Conservation (phyloP, 208 protist genomes). For the Tritrichomonas foetus region DNA sequence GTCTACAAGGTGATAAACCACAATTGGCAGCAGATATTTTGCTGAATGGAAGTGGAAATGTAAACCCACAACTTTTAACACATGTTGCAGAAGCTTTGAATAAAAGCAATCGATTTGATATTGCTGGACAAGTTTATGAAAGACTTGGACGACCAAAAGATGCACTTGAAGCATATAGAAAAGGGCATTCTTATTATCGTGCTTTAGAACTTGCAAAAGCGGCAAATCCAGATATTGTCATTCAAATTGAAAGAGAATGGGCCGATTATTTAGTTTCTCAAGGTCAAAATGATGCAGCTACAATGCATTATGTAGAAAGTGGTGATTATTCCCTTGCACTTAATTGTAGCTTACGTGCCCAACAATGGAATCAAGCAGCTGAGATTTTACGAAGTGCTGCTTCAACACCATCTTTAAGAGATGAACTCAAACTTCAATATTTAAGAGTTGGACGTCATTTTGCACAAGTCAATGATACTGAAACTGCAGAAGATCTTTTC, state of each 20-base stretch:
- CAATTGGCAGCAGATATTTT: not conserved
- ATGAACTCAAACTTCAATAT: not conserved
- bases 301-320: not conserved
- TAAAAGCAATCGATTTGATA: not conserved
- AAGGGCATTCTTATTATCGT: not conserved
- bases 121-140: not conserved
- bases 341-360: not conserved
- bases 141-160: not conserved
- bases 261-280: constrained; percentile 13
- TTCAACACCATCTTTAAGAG: not conserved
- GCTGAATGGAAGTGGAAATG: not conserved
- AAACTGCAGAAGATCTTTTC: constrained; percentile 8
- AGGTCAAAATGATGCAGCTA: not conserved
- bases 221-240: not conserved
- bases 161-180: not conserved
- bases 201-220: not conserved
- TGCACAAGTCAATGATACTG: not conserved
- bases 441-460: constrained; percentile 9
- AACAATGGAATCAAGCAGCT: constrained; percentile 21
- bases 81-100: not conserved
- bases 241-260: not conserved
- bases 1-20: constrained; percentile 14
- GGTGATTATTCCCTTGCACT: not conserved
- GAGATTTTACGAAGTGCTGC: not conserved
- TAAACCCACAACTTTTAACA: not conserved